Evolutionary conservation across 768 basidiomycete genomes (phyloP), one percentile per base, ranked within the genome.

Genomic region (Lepiota venenata): DNA sequence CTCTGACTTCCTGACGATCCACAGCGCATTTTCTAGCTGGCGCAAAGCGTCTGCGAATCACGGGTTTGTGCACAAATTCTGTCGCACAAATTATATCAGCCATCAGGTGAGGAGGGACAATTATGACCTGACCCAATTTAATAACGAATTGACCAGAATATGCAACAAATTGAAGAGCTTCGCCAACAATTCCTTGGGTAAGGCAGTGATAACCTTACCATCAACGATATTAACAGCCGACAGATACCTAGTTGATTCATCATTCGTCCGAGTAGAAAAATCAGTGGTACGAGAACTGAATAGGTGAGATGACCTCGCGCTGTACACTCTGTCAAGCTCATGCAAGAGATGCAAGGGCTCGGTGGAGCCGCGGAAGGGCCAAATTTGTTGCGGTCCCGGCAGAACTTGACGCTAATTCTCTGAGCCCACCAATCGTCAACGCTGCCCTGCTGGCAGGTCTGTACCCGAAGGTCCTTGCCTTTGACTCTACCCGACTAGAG

Each of bases 121-220:
- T 15, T 37, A 46, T 10, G 3, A 21, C 18, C 40, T 21, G 2
- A 32, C 21, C 22, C 25, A 6, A 44, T 39, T 15, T 48, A 22
- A 45, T 27, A 25, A 50, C 18, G 18, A 25, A 45, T 50, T 16
- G 42, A 56, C 6, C 64, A 93, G 85, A 98, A 93, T 65, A 73
- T 99, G 47, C 87, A 93, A 70, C 93, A 97, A 69, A 96, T 99
- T 27, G 96, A 98, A 67, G 96, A 98, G 64, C 78, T 98, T 35
- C 84, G 95, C 25, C 93, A 94, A 63, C 96, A 99, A 66, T 83
- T 92, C 58, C 72, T 93, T 51, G 84, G 86, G 78, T 90, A 62
- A 58, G 69, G 57, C 36, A 25, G 40, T 37, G 35, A 48, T 16
- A 18, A 16, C n/a, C 39, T 25, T 52, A 55, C 21, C 20, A 21